Conservation (phyloP, 345 rosid species). For the Citrus medica region DNA sequence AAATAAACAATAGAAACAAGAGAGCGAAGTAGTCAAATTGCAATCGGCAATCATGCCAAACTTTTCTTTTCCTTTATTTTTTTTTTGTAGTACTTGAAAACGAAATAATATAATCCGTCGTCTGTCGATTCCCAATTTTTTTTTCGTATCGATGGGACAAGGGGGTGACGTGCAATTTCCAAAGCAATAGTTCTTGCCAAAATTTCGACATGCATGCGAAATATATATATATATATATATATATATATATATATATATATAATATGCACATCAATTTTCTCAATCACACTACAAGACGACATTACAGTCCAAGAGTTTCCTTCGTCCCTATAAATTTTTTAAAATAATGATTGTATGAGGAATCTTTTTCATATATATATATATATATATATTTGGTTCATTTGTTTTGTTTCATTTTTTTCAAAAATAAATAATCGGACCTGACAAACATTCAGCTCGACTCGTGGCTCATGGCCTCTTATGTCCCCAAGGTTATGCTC, state of each 20-base stretch:
- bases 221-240: not conserved
- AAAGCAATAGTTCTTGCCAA: not conserved
- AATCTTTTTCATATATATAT: not conserved
- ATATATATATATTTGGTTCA: not conserved
- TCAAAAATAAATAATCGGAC: not conserved
- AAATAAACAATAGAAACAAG: not conserved
- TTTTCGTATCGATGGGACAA: not conserved
- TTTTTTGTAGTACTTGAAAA: too few species aligned
- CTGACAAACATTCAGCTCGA: slow-evolving; percentile 48
- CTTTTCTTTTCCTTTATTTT: not conserved
- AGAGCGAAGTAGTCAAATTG: slow-evolving; percentile 3
- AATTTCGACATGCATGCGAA: not conserved
- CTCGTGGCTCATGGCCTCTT: slow-evolving; percentile 18
- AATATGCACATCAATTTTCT: not conserved
- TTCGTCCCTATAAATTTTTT: too few species aligned
- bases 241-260: not conserved
- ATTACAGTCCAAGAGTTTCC: not conserved
- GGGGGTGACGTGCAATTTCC: slow-evolving; percentile 4
- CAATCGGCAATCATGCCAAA: not conserved
- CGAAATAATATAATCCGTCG: not conserved
- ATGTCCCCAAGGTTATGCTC: not conserved
- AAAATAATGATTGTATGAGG: not conserved
- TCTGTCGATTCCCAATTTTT: not conserved
- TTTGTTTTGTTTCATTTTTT: not conserved
- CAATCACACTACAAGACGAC: not conserved